Evolutionary conservation across 805 yeast species (phyloP).

Genomic region (Myxozyma melibiosi): DNA sequence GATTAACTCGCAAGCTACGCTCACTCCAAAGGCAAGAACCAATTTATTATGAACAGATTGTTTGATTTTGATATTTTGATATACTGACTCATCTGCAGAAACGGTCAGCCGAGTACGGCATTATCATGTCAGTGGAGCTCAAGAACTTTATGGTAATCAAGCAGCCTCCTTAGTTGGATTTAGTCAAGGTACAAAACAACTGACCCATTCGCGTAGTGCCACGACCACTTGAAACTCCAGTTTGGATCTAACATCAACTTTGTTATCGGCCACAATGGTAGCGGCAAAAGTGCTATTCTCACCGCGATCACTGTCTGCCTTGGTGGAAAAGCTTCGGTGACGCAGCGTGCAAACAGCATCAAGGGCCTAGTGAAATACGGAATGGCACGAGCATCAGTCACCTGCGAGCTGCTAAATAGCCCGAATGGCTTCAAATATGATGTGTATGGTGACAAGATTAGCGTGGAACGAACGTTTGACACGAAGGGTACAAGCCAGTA

Average conservation of each 20-base stretch:
- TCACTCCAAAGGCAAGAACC: not conserved
- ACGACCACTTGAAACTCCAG: conserved; percentile 70
- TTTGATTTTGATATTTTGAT: no score
- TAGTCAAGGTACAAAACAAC: no score
- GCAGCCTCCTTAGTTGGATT: no score
- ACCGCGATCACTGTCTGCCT: conserved; percentile 90
- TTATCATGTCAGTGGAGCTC: conserved; percentile 62
- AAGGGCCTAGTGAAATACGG: conserved; percentile 79
- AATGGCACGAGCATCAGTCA: conserved; percentile 60
- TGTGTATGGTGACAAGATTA: conserved; percentile 67
- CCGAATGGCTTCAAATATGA: conserved; percentile 64
- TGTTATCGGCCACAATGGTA: conserved; percentile 95
- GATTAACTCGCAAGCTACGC: not conserved
- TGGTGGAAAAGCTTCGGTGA: conserved; percentile 82
- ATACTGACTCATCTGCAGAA: not conserved
- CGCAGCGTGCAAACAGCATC: conserved; percentile 78
- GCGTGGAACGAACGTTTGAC: conserved; percentile 66
- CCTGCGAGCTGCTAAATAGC: conserved; percentile 67
- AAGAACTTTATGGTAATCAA: conserved; percentile 69
- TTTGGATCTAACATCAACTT: conserved; percentile 84
- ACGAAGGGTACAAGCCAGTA: conserved; percentile 56
- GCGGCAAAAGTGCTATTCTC: conserved; percentile 91
- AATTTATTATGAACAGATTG: not conserved
- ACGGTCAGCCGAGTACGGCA: conserved; percentile 49
- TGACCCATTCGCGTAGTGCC: conserved; percentile 55